Evolutionary conservation across 768 basidiomycete species (phyloP), one percentile per base, ranked within the genome.

Genomic region (Tubosaeta brunneosetosa): DNA sequence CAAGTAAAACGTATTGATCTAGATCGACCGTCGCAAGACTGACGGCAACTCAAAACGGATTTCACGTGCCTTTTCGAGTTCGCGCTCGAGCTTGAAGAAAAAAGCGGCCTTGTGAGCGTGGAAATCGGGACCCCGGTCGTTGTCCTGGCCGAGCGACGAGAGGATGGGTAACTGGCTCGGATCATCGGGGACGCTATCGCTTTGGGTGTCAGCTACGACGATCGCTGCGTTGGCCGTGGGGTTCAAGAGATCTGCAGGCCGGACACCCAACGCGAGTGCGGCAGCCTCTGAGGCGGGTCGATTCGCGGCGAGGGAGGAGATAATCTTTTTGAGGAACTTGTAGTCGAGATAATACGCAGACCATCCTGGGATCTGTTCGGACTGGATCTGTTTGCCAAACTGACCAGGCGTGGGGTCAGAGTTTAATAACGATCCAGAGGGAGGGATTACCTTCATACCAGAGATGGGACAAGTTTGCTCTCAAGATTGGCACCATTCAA

Each of bases 1-100:
- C 49, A 98, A 79, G 72, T 99, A 99, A 68, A 99, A 98, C 6
- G 85, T 82, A 71, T 99, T 98, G 74, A 99, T 97, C 95, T 99
- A 34, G 29, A 34, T 10, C 9, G 37, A 57, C 19, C 53, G 48
- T 40, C 29, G 54, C 50, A 47, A 33, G 36, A 42, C 43, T 48
- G 46, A 44, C 41, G 40, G 22, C 5, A 56, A 52, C 29, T 36
- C 41, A 25, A 52, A 52, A 38, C 27, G 26, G 38, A 44, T 38
- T 49, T 32, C 34, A 58, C 76, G 58, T 60, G 88, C 95, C 84
- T 98, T 99, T 73, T 98, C 97, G 19, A 98, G 75, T 70, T 99
- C 97, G 19, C 95, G 82, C 68, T 97, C 94, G 1, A 99, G 81
- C 68, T 94, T 98, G 80, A 97, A 98, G 77, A 99, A 98, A 77